Conservation (phyloP, 1,284 basidiomycete species). For the Leccinum pseudoinsigne region DNA sequence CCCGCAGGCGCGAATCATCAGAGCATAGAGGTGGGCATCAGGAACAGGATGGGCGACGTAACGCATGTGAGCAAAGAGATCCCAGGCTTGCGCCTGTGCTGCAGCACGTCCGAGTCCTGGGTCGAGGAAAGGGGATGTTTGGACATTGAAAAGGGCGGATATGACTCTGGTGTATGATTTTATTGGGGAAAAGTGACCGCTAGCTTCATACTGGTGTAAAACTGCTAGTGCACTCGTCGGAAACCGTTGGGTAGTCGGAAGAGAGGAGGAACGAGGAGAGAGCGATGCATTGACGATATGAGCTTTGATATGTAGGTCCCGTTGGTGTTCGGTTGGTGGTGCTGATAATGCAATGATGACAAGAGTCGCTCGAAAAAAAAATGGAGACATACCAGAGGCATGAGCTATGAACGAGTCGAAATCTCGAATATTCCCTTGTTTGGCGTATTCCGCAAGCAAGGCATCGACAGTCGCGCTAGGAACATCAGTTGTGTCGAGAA, state of each 20-base stretch:
- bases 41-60: conserved; percentile 89
- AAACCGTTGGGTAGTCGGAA: conserved; percentile 35
- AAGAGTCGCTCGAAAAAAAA: neutral
- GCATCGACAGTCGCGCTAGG: conserved; percentile 43
- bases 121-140: conserved; percentile 38
- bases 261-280: conserved; percentile 26
- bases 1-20: conserved; percentile 90
- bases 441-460: conserved; percentile 52
- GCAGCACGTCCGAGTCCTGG: conserved; percentile 26
- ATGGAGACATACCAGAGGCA: conserved; percentile 39
- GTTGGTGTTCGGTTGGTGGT: conserved; percentile 53
- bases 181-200: conserved; percentile 59
- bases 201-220: conserved; percentile 66
- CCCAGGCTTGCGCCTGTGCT: conserved; percentile 81
- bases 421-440: conserved; percentile 43
- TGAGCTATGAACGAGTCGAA: conserved; percentile 48
- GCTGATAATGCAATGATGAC: conserved; percentile 29
- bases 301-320: conserved; percentile 67
- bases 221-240: conserved; percentile 57
- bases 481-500: conserved; percentile 25
- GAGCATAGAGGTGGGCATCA: conserved; percentile 70
- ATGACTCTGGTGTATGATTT: conserved; percentile 67
- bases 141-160: conserved; percentile 53
- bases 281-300: conserved; percentile 41
- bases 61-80: conserved; percentile 95